Evolutionary conservation across 345 rosid species (phyloP).

Genomic region (Gossypium arboreum): DNA sequence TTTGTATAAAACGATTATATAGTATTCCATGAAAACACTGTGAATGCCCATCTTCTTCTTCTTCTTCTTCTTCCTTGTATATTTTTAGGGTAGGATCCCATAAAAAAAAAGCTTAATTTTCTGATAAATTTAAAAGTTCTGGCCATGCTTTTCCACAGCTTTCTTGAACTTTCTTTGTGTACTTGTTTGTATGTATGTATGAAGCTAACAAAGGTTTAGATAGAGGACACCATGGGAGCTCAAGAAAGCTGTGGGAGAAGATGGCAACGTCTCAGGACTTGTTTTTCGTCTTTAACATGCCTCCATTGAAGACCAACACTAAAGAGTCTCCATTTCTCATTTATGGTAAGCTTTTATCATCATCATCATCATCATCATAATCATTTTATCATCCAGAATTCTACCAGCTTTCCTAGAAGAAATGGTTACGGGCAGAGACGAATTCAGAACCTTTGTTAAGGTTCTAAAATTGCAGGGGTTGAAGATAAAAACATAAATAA

Average conservation of each 20-base stretch:
- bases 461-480: no score
- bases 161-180: constrained; percentile 47
- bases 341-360: not conserved
- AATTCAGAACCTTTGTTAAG: no score
- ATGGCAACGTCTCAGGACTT: constrained; percentile 47
- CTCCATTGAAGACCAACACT: not conserved
- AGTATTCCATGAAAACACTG: not conserved
- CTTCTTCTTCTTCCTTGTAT: not conserved
- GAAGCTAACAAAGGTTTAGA: not conserved
- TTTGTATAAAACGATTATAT: not conserved
- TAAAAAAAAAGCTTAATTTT: no score
- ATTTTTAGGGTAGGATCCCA: no score
- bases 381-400: no score
- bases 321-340: not conserved
- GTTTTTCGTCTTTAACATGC: not conserved
- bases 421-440: no score
- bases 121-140: constrained; percentile 28
- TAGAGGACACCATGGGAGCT: constrained; percentile 31
- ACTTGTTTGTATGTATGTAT: no score
- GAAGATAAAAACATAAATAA: no score
- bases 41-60: not conserved
- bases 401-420: no score
- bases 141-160: constrained; percentile 91
- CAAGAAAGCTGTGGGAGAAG: constrained; percentile 42
- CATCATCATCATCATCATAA: no score